Base-by-base conservation (phyloP, 352 stramenopile species). In the Phytophthora fragariae region DNA sequence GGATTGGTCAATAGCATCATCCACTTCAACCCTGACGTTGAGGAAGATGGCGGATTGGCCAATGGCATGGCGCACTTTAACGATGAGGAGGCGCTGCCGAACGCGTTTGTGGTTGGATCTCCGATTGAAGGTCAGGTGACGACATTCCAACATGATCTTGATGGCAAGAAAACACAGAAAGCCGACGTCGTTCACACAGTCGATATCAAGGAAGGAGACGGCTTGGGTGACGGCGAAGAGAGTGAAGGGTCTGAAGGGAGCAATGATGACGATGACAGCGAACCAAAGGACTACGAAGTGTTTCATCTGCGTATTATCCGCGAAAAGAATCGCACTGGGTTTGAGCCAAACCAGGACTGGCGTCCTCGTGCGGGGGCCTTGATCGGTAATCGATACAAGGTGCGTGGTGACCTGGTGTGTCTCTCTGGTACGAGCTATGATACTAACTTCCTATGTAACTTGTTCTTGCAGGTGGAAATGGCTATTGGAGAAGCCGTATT, bases 401-500 rank as follows among this genome's bases (percentile, higher is more conserved):
- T 92, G 59, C 31, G 75, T 39, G 33, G 3, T 41, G 14, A 7
- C n/a, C 7, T 17, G 29, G 5, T n/a, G 8, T 41, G 35, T 53
- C 12, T 64, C 29, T 33, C 15, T 49, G 29, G 15, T 57, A 56
- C 14, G 27, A 21, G 31, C 12, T 2, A 49, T 59, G 12, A 56
- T 71, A 8, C 50, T 65, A 29, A 76, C 5, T 31, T 55, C 53
- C 37, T 21, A 29, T 56, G 27, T 29, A 29, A 24, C 37, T 49
- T 59, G 8, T 39, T 11, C 33, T 12, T 73, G 21, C 69, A 95
- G 84, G 77, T 95, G 21, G 84, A 92, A 62, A 61, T 84, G 55
- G 73, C 82, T 50, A 92, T 95, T 69, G 89, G 89, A 33, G 89
- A 96, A 76, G 89, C 89, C 5, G 89, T 94, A 3, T 96, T 96